Percentiles rank a stretch among this genome's conserved stretches.
phyloP scores from a whole-genome alignment of 164 flowering plant genomes.

The Dillenia suffruticosa region DNA sequence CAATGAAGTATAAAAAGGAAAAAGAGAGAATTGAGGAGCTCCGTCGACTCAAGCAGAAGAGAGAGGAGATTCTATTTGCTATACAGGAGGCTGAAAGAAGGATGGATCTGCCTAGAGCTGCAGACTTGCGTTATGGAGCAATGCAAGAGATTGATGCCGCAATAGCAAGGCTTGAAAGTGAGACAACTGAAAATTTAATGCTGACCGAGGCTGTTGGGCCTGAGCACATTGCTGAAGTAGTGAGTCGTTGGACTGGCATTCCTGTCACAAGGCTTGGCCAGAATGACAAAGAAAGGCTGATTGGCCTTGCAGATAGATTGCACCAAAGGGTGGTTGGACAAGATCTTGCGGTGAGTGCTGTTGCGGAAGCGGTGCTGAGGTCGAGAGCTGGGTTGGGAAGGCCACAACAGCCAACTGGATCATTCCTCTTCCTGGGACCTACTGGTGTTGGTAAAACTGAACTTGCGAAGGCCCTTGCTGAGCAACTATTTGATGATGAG shows the following conservation, averaged over 20 bases:
- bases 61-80: slow-evolving; percentile 60
- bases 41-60: slow-evolving; percentile 56
- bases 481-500: slow-evolving; percentile 88
- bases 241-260: slow-evolving; percentile 92
- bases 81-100: slow-evolving; percentile 85
- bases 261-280: slow-evolving; percentile 86
- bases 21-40: slow-evolving; percentile 79
- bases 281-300: slow-evolving; percentile 69
- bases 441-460: slow-evolving; percentile 98
- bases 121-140: slow-evolving; percentile 73
- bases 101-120: slow-evolving; percentile 80
- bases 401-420: slow-evolving; percentile 85
- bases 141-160: slow-evolving; percentile 74
- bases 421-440: slow-evolving; percentile 85
- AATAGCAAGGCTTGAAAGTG: slow-evolving; percentile 58
- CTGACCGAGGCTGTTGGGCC: slow-evolving; percentile 82
- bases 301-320: slow-evolving; percentile 79
- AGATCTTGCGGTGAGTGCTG: slow-evolving; percentile 70
- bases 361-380: slow-evolving; percentile 86
- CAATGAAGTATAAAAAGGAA: slow-evolving; percentile 77
- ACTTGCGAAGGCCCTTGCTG: slow-evolving; percentile 93
- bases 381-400: slow-evolving; percentile 86
- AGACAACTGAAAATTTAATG: slow-evolving; percentile 53
- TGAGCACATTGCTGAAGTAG: slow-evolving; percentile 88
- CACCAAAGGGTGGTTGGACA: slow-evolving; percentile 90